phyloP scores from a whole-genome alignment of 106 monocot species.

The Dioscorea zingiberensis region DNA sequence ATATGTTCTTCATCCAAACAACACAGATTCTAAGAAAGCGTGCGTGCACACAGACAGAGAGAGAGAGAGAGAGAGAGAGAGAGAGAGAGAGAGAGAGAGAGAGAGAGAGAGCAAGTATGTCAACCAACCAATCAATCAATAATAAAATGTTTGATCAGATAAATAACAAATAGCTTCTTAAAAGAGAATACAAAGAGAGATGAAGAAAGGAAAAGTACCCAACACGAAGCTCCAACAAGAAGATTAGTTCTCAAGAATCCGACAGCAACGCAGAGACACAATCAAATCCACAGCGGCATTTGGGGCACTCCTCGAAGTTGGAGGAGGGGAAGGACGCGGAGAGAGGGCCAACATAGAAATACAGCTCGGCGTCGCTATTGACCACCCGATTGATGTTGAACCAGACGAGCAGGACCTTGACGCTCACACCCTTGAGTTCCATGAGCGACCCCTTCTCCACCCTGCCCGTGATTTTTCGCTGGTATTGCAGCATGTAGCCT shows the following conservation, averaged over 20 bases:
- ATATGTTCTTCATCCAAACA: too few species aligned
- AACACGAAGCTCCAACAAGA: too few species aligned
- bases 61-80: too few species aligned
- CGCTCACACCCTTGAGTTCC: slow-evolving; percentile 30
- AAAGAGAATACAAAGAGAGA: too few species aligned
- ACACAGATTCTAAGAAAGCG: too few species aligned
- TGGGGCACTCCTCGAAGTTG: slow-evolving; percentile 28
- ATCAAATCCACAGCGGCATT: slow-evolving; percentile 21
- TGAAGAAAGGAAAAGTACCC: too few species aligned
- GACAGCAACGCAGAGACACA: slow-evolving; percentile 1
- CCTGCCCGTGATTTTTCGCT: slow-evolving; percentile 27
- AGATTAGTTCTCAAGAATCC: background rate
- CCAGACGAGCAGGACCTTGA: slow-evolving; percentile 40
- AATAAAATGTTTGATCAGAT: too few species aligned
- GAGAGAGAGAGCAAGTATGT: too few species aligned
- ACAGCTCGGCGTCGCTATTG: slow-evolving; percentile 7
- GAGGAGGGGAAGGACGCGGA: slow-evolving; percentile 32
- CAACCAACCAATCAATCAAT: too few species aligned
- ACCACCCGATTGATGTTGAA: slow-evolving; percentile 23
- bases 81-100: too few species aligned
- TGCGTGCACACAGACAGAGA: too few species aligned
- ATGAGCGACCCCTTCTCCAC: slow-evolving; percentile 13
- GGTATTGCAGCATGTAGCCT: slow-evolving; percentile 29
- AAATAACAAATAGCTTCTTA: too few species aligned
- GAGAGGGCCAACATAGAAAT: slow-evolving; percentile 40